phyloP scores from a whole-genome alignment of 2,329 filamentous ascomycete genomes.

The Fusarium sp. region DNA sequence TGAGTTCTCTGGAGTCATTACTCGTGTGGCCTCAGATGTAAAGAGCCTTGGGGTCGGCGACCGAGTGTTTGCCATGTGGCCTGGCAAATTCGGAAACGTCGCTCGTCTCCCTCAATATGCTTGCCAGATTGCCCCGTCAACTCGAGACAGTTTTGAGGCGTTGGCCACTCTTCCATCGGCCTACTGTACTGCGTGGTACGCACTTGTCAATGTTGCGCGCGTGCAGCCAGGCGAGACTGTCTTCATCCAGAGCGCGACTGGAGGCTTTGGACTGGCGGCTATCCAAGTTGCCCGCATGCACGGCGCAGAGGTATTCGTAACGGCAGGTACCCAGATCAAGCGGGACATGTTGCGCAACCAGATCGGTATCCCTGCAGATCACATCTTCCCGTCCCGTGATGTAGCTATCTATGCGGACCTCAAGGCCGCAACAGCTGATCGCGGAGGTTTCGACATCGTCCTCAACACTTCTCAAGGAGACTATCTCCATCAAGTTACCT shows the following conservation, averaged over 20 bases:
- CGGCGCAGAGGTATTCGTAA: constrained; percentile 50
- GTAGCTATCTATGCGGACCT: constrained; percentile 45
- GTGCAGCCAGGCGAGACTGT: constrained; percentile 41
- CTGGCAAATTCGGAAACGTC: constrained; percentile 10
- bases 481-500: constrained; percentile 45
- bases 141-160: not conserved
- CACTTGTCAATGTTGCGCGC: constrained; percentile 16
- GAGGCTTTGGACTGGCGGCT: constrained; percentile 42
- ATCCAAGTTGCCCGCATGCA: constrained; percentile 35
- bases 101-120: constrained; percentile 4
- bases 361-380: constrained; percentile 48
- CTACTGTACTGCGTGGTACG: constrained; percentile 1
- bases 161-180: not conserved
- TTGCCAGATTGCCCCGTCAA: constrained; percentile 4
- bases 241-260: constrained; percentile 46
- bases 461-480: constrained; percentile 50
- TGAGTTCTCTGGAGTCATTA: constrained; percentile 9
- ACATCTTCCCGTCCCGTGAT: constrained; percentile 50
- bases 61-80: constrained; percentile 1
- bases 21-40: constrained; percentile 11
- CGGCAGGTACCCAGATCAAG: constrained; percentile 51
- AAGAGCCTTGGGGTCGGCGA: not conserved
- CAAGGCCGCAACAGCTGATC: constrained; percentile 23
- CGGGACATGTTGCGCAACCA: constrained; percentile 40
- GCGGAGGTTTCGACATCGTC: constrained; percentile 44